These are phyloP conservation scores for Phaeosphaeria sp. DNA, from an alignment of 2,329 filamentous ascomycete genomes.

Conservation along the genomic window DNA sequence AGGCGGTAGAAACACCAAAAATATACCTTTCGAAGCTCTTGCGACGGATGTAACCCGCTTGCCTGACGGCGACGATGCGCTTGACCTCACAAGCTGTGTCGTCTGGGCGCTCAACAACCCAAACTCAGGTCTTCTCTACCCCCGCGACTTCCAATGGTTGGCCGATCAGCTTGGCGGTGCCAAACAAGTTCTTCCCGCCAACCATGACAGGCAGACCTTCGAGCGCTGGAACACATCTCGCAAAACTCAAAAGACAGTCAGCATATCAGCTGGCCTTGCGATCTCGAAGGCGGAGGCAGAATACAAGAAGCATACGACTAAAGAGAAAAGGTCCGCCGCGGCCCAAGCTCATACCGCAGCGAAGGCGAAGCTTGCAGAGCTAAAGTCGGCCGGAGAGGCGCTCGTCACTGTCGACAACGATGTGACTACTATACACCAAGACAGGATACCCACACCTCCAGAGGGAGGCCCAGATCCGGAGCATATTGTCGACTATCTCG, in stretches of 20 bases:
- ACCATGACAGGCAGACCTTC: background rate
- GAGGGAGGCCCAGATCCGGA: no score
- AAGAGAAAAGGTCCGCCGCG: no score
- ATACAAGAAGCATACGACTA: background rate
- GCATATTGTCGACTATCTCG: no score
- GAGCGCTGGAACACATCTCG: background rate
- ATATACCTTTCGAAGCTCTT: conserved; percentile 17
- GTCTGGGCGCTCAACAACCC: conserved; percentile 10
- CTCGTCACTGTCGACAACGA: no score
- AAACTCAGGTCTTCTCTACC: background rate
- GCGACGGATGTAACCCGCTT: conserved; percentile 11
- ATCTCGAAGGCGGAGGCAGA: background rate
- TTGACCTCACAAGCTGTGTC: conserved; percentile 21
- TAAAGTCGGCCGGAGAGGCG: no score
- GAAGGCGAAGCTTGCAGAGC: no score
- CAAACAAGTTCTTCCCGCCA: background rate
- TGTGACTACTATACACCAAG: no score
- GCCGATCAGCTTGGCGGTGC: background rate
- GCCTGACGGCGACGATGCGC: conserved; percentile 15
- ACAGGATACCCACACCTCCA: no score
- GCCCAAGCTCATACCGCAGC: no score
- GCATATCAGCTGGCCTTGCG: background rate
- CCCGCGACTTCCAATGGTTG: conserved; percentile 2
- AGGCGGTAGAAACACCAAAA: background rate
- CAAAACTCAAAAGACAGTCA: no score